Percentiles rank a stretch among this genome's conserved stretches.
phyloP scores from a whole-genome alignment of 2,329 filamentous ascomycete species.

The Clonostachys rosea region DNA sequence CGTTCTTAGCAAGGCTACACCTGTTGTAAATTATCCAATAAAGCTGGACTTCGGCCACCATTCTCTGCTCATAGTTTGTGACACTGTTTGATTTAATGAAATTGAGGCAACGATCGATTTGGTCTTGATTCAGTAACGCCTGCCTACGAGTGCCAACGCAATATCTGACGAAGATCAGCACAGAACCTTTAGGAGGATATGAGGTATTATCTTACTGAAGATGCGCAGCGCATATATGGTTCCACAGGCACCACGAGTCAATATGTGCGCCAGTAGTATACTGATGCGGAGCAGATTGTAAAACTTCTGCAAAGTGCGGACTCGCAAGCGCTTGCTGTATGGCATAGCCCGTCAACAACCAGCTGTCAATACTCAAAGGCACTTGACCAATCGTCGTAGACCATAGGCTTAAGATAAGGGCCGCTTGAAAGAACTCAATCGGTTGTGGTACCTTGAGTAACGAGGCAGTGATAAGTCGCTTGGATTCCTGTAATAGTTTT shows the following conservation, averaged over 20 bases:
- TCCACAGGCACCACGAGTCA: constrained; percentile 16
- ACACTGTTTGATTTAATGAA: constrained; percentile 6
- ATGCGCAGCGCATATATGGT: constrained; percentile 16
- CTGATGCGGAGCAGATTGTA: background rate
- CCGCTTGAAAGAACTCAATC: constrained; percentile 15
- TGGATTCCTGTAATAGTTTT: constrained; percentile 12
- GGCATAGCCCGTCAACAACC: constrained; percentile 16
- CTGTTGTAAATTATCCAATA: constrained; percentile 19
- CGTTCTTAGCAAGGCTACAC: constrained; percentile 4
- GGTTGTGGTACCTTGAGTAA: constrained; percentile 9
- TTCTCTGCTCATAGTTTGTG: constrained; percentile 15
- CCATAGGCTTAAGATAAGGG: constrained; percentile 15
- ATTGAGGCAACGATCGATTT: constrained; percentile 11
- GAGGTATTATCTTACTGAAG: constrained; percentile 11
- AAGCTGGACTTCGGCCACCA: constrained; percentile 17
- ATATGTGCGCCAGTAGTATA: background rate
- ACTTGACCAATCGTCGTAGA: constrained; percentile 16
- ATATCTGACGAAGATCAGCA: constrained; percentile 6
- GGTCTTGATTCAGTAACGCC: constrained; percentile 8
- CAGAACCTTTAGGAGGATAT: background rate
- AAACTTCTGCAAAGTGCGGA: constrained; percentile 8
- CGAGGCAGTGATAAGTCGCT: constrained; percentile 7
- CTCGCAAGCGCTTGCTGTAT: constrained; percentile 14
- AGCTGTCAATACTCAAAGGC: constrained; percentile 17
- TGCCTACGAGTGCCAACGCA: constrained; percentile 16